Base-by-base conservation (phyloP, 129 eudicot genomes). In the Flaveria sonorensis region DNA sequence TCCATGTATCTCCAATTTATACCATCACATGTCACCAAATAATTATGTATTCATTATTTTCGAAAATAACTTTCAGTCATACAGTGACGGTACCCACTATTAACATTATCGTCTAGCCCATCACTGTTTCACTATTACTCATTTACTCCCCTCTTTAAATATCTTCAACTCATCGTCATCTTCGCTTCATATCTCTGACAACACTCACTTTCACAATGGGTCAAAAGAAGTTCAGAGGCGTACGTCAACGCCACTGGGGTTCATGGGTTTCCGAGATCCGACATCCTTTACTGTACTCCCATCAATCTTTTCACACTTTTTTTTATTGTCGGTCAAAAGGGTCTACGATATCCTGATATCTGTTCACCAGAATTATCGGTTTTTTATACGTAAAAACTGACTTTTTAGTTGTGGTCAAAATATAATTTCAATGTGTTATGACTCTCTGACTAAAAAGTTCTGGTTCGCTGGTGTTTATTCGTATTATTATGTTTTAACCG, bases 251-350 rank as follows among this genome's bases (percentile, higher is more conserved):
- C 89, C 97, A 90, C 47, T 93, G 98, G 98, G 98, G 98, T 18
- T 93, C 98, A n/a, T 93, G 98, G 98, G 98, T 93, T 79, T 88
- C 98, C 74, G 98, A 93, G 73, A 93, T 93, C 70, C 97, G 98
- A 73, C 98, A 93, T 71, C 98, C 98, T 80, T 78, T 93, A 68
- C 81, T 93, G 98, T 91, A 86, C 6, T 10, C 12, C 12, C 13
- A 28, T 2, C 23, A 20, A 8, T 47, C 23, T 12, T 20, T 47
- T 51, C 19, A 62, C 8, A 15, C 15, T 21, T 19, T 18, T 18
- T 43, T 10, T 16, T 3, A 55, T 10, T 45, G 50, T 45, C 50
- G 13, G 11, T 45, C 0, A 36, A 36, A 36, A 36, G 1, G 0
- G 1, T 5, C 7, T 6, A 36, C 1, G 1, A 36, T 36, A 0